Base-by-base conservation (phyloP, 345 rosid species). In the Cardamine resedifolia region DNA sequence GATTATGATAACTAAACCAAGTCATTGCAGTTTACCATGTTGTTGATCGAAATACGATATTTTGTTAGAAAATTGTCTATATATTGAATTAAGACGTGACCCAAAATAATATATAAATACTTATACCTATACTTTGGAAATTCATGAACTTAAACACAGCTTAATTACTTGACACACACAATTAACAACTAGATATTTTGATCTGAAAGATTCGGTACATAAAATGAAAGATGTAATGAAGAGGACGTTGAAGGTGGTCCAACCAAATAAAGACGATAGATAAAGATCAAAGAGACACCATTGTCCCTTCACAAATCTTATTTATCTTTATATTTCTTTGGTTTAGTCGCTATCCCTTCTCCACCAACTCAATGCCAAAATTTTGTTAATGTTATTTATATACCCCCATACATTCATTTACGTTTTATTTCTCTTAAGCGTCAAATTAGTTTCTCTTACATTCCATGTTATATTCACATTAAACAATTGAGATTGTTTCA, bases 321-420 rank as follows among this genome's bases (percentile, higher is more conserved):
- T 73, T 20, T 47, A 53, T 64, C 47, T 4, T 55, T 55, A 57
- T 55, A 57, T 64, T 64, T 73, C 15, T 33, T 52, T 62, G 63
- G 76, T 72, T 72, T 63, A 52, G 76, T 63, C 70, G 70, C 76
- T 72, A 63, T 73, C 59, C 24, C 49, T 65, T 73, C 27, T 45
- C 77, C 68, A 72, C 18, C 47, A 62, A 71, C 55, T 58, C 59
- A 27, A 33, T 19, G 8, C 15, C 31, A 52, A 27, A 3, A 50
- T 50, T 28, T 61, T 63, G 47, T 44, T 10, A 71, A 53, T 61
- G 33, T 51, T 66, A 27, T 18, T 7, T 31, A 20, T 58, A 9
- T 8, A 21, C 16, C 30, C 30, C 6, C 26, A n/a, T 15, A 9
- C 43, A 26, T 51, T 38, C n/a, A 52, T n/a, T 28, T 20, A 20